Percentiles rank a stretch among this genome's conserved stretches.
Conservation (phyloP, 805 yeast species). For the Hermanozyma aechmeae region DNA sequence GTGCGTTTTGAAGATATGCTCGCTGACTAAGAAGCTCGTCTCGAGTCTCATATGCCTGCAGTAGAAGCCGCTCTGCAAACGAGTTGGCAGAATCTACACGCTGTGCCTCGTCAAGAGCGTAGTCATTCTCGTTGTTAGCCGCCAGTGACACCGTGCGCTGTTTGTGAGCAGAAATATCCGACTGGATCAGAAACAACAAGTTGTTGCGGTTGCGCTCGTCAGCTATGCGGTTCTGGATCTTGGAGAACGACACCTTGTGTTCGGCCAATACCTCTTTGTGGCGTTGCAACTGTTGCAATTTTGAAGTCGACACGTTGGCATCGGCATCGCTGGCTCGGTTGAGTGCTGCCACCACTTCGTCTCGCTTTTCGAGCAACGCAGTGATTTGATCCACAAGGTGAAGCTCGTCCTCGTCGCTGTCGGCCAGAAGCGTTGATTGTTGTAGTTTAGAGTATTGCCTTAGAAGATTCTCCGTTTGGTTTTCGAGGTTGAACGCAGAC, state of each 20-base stretch:
- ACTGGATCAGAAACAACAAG: slow-evolving; percentile 63
- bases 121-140: slow-evolving; percentile 46
- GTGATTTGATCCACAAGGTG: slow-evolving; percentile 16
- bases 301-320: slow-evolving; percentile 51
- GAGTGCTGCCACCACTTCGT: slow-evolving; percentile 42
- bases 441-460: slow-evolving; percentile 27
- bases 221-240: slow-evolving; percentile 47
- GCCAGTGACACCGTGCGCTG: slow-evolving; percentile 18
- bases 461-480: slow-evolving; percentile 54
- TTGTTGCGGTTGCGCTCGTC: slow-evolving; percentile 75
- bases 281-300: slow-evolving; percentile 71
- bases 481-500: slow-evolving; percentile 61
- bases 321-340: slow-evolving; percentile 47
- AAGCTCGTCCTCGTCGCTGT: slow-evolving; percentile 13
- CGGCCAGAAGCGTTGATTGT: slow-evolving; percentile 12
- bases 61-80: slow-evolving; percentile 69
- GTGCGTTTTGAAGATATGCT: slow-evolving; percentile 51
- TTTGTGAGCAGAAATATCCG: slow-evolving; percentile 68
- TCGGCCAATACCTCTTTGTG: slow-evolving; percentile 71
- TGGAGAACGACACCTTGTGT: slow-evolving; percentile 52
- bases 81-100: slow-evolving; percentile 66
- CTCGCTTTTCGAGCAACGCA: slow-evolving; percentile 30
- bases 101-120: slow-evolving; percentile 67
- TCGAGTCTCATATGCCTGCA: slow-evolving; percentile 84
- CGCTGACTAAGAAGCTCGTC: slow-evolving; percentile 77